Conservation (phyloP, 768 basidiomycete species). For the Macrolepiota dolichaula region DNA sequence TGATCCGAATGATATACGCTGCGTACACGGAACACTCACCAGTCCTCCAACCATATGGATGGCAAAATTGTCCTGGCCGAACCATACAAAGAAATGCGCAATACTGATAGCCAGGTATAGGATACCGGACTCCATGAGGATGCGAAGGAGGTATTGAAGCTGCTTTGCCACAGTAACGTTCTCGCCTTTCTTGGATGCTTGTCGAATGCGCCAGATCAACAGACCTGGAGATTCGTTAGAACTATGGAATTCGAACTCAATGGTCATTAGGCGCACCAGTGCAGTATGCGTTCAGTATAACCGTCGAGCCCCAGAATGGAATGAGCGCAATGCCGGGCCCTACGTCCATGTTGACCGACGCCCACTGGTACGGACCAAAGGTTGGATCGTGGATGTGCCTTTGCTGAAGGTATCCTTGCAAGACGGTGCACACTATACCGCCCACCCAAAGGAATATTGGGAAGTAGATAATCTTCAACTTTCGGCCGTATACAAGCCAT, state of each 20-base stretch:
- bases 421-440: background rate
- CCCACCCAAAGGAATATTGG: slow-evolving; percentile 12
- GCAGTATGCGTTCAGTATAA: slow-evolving; percentile 10
- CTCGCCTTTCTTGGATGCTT: background rate
- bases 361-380: slow-evolving; percentile 5
- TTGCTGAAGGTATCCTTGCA: slow-evolving; percentile 4
- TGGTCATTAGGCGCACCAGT: background rate
- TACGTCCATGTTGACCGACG: slow-evolving; percentile 7
- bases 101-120: background rate
- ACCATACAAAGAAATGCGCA: background rate
- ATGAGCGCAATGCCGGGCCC: slow-evolving; percentile 8
- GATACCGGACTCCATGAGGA: background rate
- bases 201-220: background rate
- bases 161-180: background rate
- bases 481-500: background rate
- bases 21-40: background rate
- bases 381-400: background rate
- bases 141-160: background rate
- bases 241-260: background rate
- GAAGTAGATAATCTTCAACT: background rate
- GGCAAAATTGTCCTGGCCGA: background rate
- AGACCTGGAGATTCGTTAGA: background rate
- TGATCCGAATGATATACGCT: background rate
- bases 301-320: slow-evolving; percentile 12
- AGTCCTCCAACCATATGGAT: background rate